Conservation (phyloP, 495 filamentous ascomycete species). For the Evansstolkia leycettana region DNA sequence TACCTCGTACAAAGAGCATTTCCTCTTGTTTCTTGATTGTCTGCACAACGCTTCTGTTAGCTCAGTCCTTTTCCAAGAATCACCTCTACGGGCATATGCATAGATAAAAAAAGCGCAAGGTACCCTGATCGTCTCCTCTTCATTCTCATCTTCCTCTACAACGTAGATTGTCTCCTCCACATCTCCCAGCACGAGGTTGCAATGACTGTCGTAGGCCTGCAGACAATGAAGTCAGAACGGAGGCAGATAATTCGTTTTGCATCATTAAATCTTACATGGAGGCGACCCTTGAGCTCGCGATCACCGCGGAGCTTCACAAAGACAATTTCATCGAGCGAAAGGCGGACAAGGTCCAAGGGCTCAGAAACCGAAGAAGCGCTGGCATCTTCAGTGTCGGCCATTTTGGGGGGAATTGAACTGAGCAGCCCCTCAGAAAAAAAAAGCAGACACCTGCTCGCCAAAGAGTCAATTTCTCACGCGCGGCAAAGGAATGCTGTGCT, state of each 20-base stretch:
- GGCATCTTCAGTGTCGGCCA: constrained; percentile 64
- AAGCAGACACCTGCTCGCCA: too few relatives aligned
- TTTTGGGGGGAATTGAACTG: constrained; percentile 14
- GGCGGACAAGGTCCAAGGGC: constrained; percentile 86
- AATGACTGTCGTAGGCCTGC: constrained; percentile 96
- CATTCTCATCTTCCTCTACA: constrained; percentile 72
- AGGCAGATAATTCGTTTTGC: not conserved
- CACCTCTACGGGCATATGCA: constrained; percentile 8
- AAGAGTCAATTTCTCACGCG: too few relatives aligned
- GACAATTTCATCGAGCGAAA: constrained; percentile 88
- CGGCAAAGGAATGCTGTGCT: too few relatives aligned
- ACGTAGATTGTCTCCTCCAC: constrained; percentile 95
- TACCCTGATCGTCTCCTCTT: constrained; percentile 59
- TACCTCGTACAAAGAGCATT: constrained; percentile 98
- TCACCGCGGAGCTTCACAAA: constrained; percentile 95
- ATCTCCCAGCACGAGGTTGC: constrained; percentile 94
- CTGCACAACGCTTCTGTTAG: constrained; percentile 26
- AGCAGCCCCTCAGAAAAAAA: too few relatives aligned
- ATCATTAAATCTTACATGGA: constrained; percentile 58
- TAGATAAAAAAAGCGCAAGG: constrained; percentile 5
- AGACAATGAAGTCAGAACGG: not conserved
- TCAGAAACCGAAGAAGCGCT: constrained; percentile 56
- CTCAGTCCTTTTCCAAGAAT: too few relatives aligned
- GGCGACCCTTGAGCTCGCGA: constrained; percentile 83
- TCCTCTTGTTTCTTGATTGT: constrained; percentile 92